phyloP scores from a whole-genome alignment of 495 filamentous ascomycete species.

The Aspergillus bertholletiae region DNA sequence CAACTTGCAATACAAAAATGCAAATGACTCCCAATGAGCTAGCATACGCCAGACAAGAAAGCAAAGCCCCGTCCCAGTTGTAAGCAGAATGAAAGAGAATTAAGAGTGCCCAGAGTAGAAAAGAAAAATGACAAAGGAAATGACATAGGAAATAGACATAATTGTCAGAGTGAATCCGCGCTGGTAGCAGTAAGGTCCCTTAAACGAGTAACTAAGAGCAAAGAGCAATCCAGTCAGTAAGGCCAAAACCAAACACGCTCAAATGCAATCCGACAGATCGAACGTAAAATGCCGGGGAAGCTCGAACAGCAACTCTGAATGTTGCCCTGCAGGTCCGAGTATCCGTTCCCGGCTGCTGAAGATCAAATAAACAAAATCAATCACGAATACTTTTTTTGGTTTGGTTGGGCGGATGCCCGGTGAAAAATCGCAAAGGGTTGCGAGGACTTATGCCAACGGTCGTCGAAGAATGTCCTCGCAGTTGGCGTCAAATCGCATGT shows the following conservation, averaged over 20 bases:
- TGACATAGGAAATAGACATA: conserved; percentile 24
- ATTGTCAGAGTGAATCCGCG: conserved; percentile 13
- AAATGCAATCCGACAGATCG: conserved; percentile 23
- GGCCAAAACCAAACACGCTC: conserved; percentile 22
- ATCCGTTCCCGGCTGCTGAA: neutral
- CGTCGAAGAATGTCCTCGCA: conserved; percentile 83
- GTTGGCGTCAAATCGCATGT: conserved; percentile 92
- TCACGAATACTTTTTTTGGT: conserved; percentile 11
- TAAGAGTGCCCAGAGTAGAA: neutral
- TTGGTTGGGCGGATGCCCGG: neutral
- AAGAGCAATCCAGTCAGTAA: conserved; percentile 18
- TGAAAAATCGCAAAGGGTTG: neutral
- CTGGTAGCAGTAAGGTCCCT: conserved; percentile 13
- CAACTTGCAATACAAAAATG: conserved; percentile 22
- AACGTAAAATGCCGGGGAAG: conserved; percentile 1
- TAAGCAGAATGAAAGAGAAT: conserved; percentile 2
- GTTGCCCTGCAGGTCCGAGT: neutral
- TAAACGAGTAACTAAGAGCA: conserved; percentile 15
- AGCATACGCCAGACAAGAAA: conserved; percentile 22
- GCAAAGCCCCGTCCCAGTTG: conserved; percentile 29
- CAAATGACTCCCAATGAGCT: conserved; percentile 18
- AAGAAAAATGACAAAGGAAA: conserved; percentile 20
- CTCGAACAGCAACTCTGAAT: neutral
- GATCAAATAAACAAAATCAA: conserved; percentile 1
- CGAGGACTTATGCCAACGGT: conserved; percentile 21